Evolutionary conservation across 2,329 filamentous ascomycete genomes (phyloP), one percentile per base, ranked within the genome.

Genomic region (Colletotrichum orchidophilum): DNA sequence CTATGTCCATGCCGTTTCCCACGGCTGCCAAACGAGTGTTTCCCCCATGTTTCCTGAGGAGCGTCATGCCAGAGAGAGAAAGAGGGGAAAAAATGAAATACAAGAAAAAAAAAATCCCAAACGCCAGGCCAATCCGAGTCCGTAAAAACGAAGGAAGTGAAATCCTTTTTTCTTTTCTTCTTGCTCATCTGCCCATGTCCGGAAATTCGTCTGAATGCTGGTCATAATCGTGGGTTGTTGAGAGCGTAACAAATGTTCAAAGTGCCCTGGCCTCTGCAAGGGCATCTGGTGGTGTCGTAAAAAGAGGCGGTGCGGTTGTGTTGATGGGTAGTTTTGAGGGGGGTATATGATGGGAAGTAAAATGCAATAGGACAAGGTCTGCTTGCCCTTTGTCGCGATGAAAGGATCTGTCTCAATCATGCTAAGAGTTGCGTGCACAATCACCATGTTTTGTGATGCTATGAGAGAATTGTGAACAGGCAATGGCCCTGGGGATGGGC

Each of bases 1-100:
- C 15, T 68, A 42, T 71, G 68, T 68, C 68, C 68, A 61, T 53
- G 68, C 64, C 68, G 58, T 33, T 46, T 63, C 64, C 68, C 9
- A 67, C 55, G 50, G 57, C 64, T 57, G 39, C 64, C 31, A 71
- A 71, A 60, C 64, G 68, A 71, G 58, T 62, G 68, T 46, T 46
- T 63, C n/a, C 49, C 35, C 52, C 42, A 31, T 62, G 52, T 49
- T 71, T 63, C 66, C 33, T 59, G 26, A 66, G 53, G 53, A n/a
- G 60, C 35, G 57, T 58, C 68, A 24, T 71, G 33, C 57, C 52
- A 59, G 63, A 68, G 42, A 54, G 13, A 24, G n/a, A 42, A 24
- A 52, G 11, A 62, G 63, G 62, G 31, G 49, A 13, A 24, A 26
- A 31, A 29, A 52, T 12, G 27, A 46, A 27, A 26, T 2, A 39